Evolutionary conservation across 208 protist species (phyloP).

Genomic region (Balamuthia mandrillaris): DNA sequence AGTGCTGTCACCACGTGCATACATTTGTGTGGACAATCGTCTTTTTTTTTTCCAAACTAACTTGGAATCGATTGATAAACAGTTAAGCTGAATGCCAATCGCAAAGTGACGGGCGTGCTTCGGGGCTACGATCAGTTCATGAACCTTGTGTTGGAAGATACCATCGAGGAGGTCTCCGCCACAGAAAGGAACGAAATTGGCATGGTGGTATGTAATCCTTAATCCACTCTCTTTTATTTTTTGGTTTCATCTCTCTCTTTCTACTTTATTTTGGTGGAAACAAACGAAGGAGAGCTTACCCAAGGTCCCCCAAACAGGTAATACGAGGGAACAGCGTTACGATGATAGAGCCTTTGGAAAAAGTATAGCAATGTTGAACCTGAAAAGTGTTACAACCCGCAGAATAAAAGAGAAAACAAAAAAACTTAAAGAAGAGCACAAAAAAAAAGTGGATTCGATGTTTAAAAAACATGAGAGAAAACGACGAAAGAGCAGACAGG

Average conservation of each 20-base stretch:
- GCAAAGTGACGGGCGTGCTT: constrained; percentile 86
- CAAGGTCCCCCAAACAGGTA: background rate
- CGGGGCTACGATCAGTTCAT: constrained; percentile 95
- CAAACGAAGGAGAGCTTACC: background rate
- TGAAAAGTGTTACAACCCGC: too few relatives aligned
- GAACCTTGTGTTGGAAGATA: constrained; percentile 94
- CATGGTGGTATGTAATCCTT: constrained; percentile 76
- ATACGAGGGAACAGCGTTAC: constrained; percentile 61
- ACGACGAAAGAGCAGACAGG: too few relatives aligned
- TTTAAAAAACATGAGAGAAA: too few relatives aligned
- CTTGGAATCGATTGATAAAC: too few relatives aligned
- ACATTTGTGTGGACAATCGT: constrained; percentile 63
- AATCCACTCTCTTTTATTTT: background rate
- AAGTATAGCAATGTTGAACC: background rate
- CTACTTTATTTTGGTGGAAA: background rate
- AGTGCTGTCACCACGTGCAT: too few relatives aligned
- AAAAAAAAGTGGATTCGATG: too few relatives aligned
- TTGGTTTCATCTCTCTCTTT: background rate
- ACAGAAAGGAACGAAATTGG: constrained; percentile 76
- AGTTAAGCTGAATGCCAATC: constrained; percentile 93
- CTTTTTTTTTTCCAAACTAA: constrained; percentile 37
- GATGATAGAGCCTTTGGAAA: constrained; percentile 48
- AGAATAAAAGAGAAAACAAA: too few relatives aligned
- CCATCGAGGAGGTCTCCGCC: constrained; percentile 83
- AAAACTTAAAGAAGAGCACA: too few relatives aligned